These are phyloP conservation scores for Oryza coarctata DNA, from an alignment of 176 grass and related monocot genomes.

Conservation along the genomic window DNA sequence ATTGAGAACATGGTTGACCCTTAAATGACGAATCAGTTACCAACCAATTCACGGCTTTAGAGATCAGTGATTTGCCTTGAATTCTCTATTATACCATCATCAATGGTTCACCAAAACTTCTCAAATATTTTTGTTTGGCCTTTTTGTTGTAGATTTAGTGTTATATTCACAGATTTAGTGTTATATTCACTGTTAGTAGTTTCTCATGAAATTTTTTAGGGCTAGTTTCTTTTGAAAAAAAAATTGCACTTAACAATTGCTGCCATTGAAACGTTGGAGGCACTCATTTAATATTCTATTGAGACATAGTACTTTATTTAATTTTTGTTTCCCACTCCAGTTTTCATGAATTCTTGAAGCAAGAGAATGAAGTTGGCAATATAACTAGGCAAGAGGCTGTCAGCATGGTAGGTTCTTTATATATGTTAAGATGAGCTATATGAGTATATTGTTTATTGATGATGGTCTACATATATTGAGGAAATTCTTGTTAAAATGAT, in stretches of 20 bases:
- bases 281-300: conserved; percentile 13
- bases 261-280: conserved; percentile 11
- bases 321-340: conserved; percentile 37
- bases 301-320: conserved; percentile 25
- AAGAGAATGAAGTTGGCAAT: conserved; percentile 96
- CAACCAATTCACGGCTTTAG: not conserved
- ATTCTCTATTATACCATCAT: not conserved
- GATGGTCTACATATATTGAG: not conserved
- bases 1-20: not conserved
- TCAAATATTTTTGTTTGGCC: not conserved
- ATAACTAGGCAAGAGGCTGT: conserved; percentile 99
- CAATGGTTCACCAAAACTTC: not conserved
- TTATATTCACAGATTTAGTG: not conserved
- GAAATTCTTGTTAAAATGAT: conserved; percentile 12
- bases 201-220: conserved; percentile 26
- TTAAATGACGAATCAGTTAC: conserved; percentile 6
- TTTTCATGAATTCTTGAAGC: conserved; percentile 97
- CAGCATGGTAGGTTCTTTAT: conserved; percentile 75
- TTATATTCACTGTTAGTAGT: not conserved
- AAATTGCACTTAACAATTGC: not conserved
- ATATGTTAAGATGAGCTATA: conserved; percentile 24
- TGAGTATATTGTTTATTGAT: conserved; percentile 26
- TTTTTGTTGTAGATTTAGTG: conserved; percentile 9
- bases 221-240: not conserved
- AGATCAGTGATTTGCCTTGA: not conserved